Evolutionary conservation across 176 grass and related monocot genomes (phyloP).

Genomic region (Hordeum vulgare): DNA sequence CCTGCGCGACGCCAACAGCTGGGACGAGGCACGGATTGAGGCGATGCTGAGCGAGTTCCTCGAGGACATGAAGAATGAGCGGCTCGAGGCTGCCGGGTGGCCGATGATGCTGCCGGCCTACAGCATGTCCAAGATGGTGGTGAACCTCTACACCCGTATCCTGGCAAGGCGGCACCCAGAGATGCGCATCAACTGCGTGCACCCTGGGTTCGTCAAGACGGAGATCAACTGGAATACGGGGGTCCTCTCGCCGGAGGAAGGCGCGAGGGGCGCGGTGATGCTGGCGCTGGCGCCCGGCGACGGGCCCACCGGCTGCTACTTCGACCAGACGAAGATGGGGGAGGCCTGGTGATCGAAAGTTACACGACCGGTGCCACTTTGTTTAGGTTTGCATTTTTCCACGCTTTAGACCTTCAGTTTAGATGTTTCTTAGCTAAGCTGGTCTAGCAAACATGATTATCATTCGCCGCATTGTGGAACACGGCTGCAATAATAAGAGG

Average conservation of each 20-base stretch:
- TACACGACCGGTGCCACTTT: no score
- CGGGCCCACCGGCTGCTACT: conserved; percentile 50
- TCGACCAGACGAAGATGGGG: conserved; percentile 41
- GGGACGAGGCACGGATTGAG: conserved; percentile 33
- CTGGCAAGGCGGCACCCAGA: conserved; percentile 37
- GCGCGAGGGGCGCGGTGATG: conserved; percentile 53
- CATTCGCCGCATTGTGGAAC: no score
- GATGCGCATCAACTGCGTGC: conserved; percentile 57
- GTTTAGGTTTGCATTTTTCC: no score
- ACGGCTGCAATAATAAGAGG: no score
- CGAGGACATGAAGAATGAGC: conserved; percentile 51
- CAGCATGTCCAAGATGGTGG: conserved; percentile 56
- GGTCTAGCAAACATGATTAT: no score
- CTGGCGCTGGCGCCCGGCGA: conserved; percentile 38
- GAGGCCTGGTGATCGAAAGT: conserved; percentile 21
- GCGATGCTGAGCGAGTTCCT: conserved; percentile 35
- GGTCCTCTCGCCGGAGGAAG: conserved; percentile 39
- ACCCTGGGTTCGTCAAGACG: conserved; percentile 48
- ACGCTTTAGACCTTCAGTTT: background rate
- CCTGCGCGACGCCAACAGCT: conserved; percentile 25
- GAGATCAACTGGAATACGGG: conserved; percentile 62
- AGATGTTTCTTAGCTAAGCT: no score
- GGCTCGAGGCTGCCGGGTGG: conserved; percentile 56
- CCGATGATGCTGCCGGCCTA: conserved; percentile 65
- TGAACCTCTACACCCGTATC: conserved; percentile 56